Evolutionary conservation across 108 stramenopile genomes (phyloP).

Genomic region (Schizochytrium sp.): DNA sequence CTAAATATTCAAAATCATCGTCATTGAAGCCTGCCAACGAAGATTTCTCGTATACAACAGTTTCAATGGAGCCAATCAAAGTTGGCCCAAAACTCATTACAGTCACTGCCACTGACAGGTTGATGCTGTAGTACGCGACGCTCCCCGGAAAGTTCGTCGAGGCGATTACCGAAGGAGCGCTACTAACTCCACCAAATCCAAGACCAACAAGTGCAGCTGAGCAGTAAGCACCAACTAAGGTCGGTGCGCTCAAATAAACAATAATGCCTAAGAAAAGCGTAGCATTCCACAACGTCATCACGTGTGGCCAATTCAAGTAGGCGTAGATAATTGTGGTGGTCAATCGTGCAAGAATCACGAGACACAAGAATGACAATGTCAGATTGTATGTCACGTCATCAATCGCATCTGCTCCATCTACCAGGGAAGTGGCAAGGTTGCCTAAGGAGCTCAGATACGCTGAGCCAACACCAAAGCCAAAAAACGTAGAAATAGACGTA

Average conservation of each 20-base stretch:
- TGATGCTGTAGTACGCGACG: background rate
- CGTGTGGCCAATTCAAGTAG: slow-evolving; percentile 1
- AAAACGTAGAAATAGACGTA: background rate
- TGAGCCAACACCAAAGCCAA: background rate
- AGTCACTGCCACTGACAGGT: background rate
- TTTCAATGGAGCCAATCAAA: background rate
- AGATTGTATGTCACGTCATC: too few relatives aligned
- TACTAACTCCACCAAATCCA: background rate
- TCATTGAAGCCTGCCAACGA: background rate
- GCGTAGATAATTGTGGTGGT: slow-evolving; percentile 25
- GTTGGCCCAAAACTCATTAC: background rate
- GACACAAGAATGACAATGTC: background rate
- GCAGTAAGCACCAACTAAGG: background rate
- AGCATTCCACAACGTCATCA: background rate
- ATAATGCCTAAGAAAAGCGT: slow-evolving; percentile 8
- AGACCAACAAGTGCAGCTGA: background rate
- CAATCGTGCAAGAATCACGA: background rate
- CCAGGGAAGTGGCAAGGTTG: background rate
- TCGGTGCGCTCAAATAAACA: background rate
- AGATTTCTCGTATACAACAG: background rate
- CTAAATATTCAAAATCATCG: background rate
- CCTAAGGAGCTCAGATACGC: background rate
- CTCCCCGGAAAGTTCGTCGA: background rate
- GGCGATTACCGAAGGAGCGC: background rate
- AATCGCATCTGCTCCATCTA: too few relatives aligned